Percentiles rank a stretch among this genome's conserved stretches.
These are phyloP conservation scores for Coniella lustricola DNA, from an alignment of 2,329 filamentous ascomycete species.

Conservation along the genomic window DNA sequence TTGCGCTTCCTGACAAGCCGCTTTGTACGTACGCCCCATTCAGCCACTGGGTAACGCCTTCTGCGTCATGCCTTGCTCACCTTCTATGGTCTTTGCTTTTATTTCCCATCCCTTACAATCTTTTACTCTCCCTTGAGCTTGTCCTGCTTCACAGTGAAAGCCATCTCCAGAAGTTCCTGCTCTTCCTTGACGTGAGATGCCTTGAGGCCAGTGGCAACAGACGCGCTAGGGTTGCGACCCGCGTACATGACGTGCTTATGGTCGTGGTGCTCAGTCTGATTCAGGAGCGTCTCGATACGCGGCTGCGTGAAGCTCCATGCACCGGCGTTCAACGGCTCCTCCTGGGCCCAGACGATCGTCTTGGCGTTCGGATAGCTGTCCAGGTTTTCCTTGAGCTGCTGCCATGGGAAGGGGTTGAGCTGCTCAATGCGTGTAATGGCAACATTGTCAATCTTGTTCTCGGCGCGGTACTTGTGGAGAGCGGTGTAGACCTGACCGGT, in stretches of 20 bases:
- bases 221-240: constrained; percentile 86
- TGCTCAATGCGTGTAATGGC: constrained; percentile 96
- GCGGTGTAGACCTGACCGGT: constrained; percentile 89
- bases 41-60: not conserved
- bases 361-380: constrained; percentile 96
- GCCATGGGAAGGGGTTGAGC: constrained; percentile 98
- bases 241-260: constrained; percentile 96
- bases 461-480: constrained; percentile 82
- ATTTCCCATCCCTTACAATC: not conserved
- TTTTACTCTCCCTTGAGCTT: constrained; percentile 61
- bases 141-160: constrained; percentile 58
- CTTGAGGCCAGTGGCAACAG: constrained; percentile 91
- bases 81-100: not conserved
- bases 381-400: constrained; percentile 91
- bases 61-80: not conserved
- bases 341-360: constrained; percentile 94
- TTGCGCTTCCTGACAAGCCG: constrained; percentile 3
- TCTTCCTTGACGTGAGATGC: constrained; percentile 85
- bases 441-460: constrained; percentile 80
- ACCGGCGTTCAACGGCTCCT: constrained; percentile 95
- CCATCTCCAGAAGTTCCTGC: constrained; percentile 66
- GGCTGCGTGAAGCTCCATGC: constrained; percentile 97
- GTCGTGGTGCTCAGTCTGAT: constrained; percentile 87
- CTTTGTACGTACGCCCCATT: not conserved
- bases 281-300: constrained; percentile 91